Evolutionary conservation across 345 rosid genomes (phyloP).

Genomic region (Schrenkiella parvula): DNA sequence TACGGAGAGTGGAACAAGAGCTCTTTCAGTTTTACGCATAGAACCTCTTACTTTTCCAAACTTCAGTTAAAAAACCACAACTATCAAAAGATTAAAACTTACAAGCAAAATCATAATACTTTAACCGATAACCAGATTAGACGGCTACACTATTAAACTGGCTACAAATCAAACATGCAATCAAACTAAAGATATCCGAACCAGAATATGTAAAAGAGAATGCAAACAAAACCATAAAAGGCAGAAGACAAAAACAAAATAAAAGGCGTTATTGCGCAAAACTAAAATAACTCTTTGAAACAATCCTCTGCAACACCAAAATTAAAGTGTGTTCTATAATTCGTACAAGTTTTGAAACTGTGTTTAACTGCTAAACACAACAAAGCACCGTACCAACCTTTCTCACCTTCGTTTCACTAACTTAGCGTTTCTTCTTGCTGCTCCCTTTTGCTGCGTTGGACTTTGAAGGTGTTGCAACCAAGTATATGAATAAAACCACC

Average conservation of each 20-base stretch:
- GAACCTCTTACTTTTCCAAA: background rate
- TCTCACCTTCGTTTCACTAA: slow-evolving; percentile 1
- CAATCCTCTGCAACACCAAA: slow-evolving; percentile 18
- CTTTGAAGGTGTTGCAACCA: slow-evolving; percentile 65
- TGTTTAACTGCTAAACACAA: slow-evolving; percentile 21
- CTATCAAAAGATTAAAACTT: background rate
- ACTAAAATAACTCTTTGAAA: slow-evolving; percentile 21
- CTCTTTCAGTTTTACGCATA: background rate
- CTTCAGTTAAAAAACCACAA: background rate
- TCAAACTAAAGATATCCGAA: background rate
- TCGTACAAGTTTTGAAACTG: slow-evolving; percentile 29
- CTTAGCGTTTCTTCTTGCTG: slow-evolving; percentile 89
- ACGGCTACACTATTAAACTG: background rate
- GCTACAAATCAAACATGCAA: background rate
- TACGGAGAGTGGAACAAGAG: background rate
- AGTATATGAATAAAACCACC: slow-evolving; percentile 62
- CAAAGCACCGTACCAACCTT: slow-evolving; percentile 1
- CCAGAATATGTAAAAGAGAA: background rate
- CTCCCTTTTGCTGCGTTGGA: slow-evolving; percentile 53
- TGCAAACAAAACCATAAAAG: background rate
- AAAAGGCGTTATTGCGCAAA: slow-evolving; percentile 7
- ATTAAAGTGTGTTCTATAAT: slow-evolving; percentile 17
- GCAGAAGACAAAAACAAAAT: background rate
- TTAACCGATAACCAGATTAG: background rate
- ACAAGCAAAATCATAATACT: background rate